Conservation (phyloP, 1,284 basidiomycete species). For the Ceratobasidium sp. region DNA sequence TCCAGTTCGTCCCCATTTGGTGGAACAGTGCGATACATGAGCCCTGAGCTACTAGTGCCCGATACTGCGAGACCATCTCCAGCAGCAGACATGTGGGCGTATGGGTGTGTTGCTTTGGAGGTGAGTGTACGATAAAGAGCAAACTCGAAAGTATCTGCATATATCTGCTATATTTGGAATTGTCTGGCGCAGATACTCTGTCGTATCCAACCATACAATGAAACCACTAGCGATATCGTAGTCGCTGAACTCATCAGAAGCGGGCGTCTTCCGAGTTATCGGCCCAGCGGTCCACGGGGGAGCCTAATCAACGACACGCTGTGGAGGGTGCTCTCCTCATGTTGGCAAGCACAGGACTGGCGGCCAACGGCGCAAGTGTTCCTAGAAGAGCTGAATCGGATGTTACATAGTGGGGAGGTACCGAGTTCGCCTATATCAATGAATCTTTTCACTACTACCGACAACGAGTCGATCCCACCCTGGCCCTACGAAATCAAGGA, state of each 20-base stretch:
- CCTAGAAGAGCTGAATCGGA: not conserved
- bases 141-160: not conserved
- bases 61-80: conserved; percentile 7
- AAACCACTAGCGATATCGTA: not conserved
- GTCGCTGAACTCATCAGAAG: conserved; percentile 21
- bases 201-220: conserved; percentile 28
- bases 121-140: not conserved
- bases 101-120: conserved; percentile 31
- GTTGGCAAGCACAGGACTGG: conserved; percentile 10
- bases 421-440: not conserved
- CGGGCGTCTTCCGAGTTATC: conserved; percentile 22
- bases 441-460: conserved; percentile 1
- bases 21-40: conserved; percentile 31
- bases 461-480: not conserved
- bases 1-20: conserved; percentile 30
- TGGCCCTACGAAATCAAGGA: conserved; percentile 5
- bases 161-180: too few relatives aligned
- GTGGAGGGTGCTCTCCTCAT: conserved; percentile 6
- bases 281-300: conserved; percentile 45
- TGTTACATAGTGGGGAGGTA: conserved; percentile 14
- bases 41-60: conserved; percentile 20
- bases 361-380: conserved; percentile 9
- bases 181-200: conserved; percentile 35
- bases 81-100: conserved; percentile 37
- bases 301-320: conserved; percentile 27